Conservation (phyloP, 2,329 filamentous ascomycete species). For the Diaporthe vaccinii region DNA sequence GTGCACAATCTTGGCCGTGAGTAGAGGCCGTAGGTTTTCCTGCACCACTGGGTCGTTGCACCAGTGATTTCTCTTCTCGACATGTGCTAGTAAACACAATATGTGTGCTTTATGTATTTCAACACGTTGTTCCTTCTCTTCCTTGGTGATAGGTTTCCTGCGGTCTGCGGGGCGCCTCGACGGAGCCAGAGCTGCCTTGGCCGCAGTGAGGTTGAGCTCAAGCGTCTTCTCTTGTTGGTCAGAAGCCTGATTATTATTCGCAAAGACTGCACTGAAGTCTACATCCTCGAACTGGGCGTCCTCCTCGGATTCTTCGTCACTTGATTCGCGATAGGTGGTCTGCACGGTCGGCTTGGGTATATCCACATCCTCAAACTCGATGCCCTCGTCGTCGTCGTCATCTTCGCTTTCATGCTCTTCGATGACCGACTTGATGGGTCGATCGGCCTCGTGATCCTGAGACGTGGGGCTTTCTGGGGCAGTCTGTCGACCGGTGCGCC, state of each 20-base stretch:
- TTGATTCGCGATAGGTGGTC: conserved; percentile 64
- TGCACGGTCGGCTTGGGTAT: conserved; percentile 64
- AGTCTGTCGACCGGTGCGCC: conserved; percentile 51
- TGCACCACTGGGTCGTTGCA: conserved; percentile 84
- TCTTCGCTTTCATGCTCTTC: conserved; percentile 46
- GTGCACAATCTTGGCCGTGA: conserved; percentile 74
- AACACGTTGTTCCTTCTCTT: conserved; percentile 70
- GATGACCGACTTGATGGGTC: background rate
- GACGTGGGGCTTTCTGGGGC: background rate
- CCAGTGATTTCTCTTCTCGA: conserved; percentile 85
- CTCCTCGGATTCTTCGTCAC: conserved; percentile 59
- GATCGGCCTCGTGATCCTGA: background rate
- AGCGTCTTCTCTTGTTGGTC: conserved; percentile 55
- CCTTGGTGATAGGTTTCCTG: conserved; percentile 66
- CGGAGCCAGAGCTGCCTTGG: conserved; percentile 53
- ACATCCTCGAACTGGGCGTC: conserved; percentile 64
- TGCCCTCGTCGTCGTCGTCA: conserved; percentile 55
- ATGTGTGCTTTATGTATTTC: conserved; percentile 90
- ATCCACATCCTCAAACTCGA: conserved; percentile 65
- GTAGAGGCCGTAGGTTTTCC: conserved; percentile 71
- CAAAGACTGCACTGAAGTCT: conserved; percentile 53
- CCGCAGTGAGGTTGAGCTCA: conserved; percentile 66
- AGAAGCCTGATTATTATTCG: conserved; percentile 40
- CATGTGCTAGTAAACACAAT: conserved; percentile 84
- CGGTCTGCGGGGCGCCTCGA: conserved; percentile 53